Evolutionary conservation across 2,329 filamentous ascomycete genomes (phyloP), one percentile per base, ranked within the genome.

Genomic region (Dothistroma septosporum): DNA sequence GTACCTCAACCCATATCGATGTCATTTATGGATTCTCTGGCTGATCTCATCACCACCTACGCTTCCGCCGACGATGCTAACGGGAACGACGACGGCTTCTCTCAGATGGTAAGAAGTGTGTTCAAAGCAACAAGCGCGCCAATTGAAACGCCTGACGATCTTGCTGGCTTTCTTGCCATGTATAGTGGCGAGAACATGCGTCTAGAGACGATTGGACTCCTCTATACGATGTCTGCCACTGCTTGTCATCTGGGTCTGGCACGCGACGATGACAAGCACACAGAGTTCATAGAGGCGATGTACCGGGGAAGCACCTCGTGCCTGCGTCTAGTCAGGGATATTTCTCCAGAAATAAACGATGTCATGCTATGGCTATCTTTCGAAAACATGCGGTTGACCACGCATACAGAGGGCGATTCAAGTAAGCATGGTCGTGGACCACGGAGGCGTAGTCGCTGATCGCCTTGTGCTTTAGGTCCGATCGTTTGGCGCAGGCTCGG

Each of bases 201-300:
- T 9, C 24, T 68, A 10, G 67, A 69, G 31, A 63, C 62, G 1
- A 48, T 69, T 4, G 67, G 62, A 7, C 35, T 69, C 1, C 63
- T 69, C 12, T 69, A 56, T 21, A 55, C 64, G 3, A 55, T 62
- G 1, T 55, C 64, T 11, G 66, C 64, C 19, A 62, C 61, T 32
- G 57, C 63, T 48, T 57, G 49, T 32, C 53, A 63, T 2, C 37
- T 63, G 16, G 59, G 58, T 2, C 52, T 64, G 2, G 35, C 54
- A 10, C 47, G 48, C 3, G 55, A 60, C 22, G 57, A 57, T 14
- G 50, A 57, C 10, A 57, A 55, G 14, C 19, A 48, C 6, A 57
- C 64, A 33, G 49, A 62, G 2, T 64, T 68, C 22, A 37, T 61
- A 9, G 53, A 61, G 21, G 49, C 28, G 47, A 47, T n/a, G 33